Evolutionary conservation across 805 yeast genomes (phyloP).

Genomic region (Suhomyces sp.): DNA sequence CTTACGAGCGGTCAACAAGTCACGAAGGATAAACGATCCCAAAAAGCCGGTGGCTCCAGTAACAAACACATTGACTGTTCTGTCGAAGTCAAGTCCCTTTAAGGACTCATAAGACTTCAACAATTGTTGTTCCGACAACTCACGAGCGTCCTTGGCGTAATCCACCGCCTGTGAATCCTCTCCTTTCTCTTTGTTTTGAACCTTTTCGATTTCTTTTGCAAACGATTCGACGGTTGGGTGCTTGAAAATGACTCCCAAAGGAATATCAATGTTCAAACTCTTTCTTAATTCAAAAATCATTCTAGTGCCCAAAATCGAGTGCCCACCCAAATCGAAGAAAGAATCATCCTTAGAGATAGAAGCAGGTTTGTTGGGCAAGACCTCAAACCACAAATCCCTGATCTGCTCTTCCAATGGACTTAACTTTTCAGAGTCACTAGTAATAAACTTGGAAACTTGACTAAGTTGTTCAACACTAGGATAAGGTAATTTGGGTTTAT

Average conservation of each 20-base stretch:
- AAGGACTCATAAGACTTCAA: constrained; percentile 46
- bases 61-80: constrained; percentile 62
- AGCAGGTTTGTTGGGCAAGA: constrained; percentile 84
- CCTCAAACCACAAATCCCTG: constrained; percentile 79
- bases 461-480: constrained; percentile 87
- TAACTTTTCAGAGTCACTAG: constrained; percentile 47
- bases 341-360: constrained; percentile 75
- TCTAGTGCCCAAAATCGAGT: constrained; percentile 92
- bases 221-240: constrained; percentile 81
- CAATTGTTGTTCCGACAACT: constrained; percentile 41
- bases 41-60: constrained; percentile 97
- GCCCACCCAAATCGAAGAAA: constrained; percentile 97
- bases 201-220: constrained; percentile 65
- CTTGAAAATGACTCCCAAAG: constrained; percentile 86
- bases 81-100: constrained; percentile 29
- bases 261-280: constrained; percentile 73
- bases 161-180: constrained; percentile 31
- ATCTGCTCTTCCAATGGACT: constrained; percentile 64
- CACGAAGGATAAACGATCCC: constrained; percentile 84
- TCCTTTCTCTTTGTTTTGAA: constrained; percentile 36
- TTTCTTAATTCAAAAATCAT: constrained; percentile 92
- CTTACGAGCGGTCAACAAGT: constrained; percentile 58
- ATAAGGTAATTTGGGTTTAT: constrained; percentile 93
- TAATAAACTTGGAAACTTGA: constrained; percentile 58
- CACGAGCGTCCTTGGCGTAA: constrained; percentile 75